Percentiles rank a stretch among this genome's conserved stretches.
Conservation (phyloP, 768 basidiomycete genomes). For the Suillus luteus region DNA sequence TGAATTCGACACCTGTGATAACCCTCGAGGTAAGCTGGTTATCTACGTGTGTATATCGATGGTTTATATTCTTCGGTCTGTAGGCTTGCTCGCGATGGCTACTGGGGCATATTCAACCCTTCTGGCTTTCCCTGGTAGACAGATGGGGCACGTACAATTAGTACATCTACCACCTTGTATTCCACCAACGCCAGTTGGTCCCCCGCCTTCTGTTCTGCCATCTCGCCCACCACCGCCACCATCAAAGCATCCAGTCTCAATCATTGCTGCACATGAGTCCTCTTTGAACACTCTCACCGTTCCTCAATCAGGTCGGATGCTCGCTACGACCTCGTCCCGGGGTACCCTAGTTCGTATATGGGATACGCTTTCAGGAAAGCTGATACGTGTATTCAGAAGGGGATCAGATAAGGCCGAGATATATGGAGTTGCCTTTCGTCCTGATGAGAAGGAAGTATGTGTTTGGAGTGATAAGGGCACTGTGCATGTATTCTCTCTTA, state of each 20-base stretch:
- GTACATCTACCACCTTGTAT: conserved; percentile 82
- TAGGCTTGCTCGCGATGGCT: conserved; percentile 82
- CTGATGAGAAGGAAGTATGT: conserved; percentile 83
- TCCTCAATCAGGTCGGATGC: conserved; percentile 73
- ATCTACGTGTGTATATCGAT: conserved; percentile 11
- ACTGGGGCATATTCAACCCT: conserved; percentile 77
- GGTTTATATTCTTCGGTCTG: conserved; percentile 8
- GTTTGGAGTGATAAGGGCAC: conserved; percentile 97
- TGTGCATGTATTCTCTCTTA: conserved; percentile 83
- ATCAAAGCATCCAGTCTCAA: conserved; percentile 68
- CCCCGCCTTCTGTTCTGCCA: conserved; percentile 53
- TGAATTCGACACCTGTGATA: conserved; percentile 89
- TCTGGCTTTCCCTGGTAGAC: conserved; percentile 83
- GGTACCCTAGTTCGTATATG: conserved; percentile 89
- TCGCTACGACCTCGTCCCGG: conserved; percentile 81
- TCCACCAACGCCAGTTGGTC: conserved; percentile 55
- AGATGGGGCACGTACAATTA: conserved; percentile 86
- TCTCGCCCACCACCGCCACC: conserved; percentile 58
- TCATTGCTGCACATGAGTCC: conserved; percentile 82
- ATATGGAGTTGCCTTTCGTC: conserved; percentile 86
- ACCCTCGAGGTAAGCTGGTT: conserved; percentile 64
- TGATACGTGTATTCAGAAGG: conserved; percentile 77
- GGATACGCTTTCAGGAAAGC: conserved; percentile 73
- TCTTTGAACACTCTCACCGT: conserved; percentile 77
- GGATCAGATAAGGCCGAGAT: conserved; percentile 91